Evolutionary conservation across 345 rosid genomes (phyloP).

Genomic region (Moringa oleifera): DNA sequence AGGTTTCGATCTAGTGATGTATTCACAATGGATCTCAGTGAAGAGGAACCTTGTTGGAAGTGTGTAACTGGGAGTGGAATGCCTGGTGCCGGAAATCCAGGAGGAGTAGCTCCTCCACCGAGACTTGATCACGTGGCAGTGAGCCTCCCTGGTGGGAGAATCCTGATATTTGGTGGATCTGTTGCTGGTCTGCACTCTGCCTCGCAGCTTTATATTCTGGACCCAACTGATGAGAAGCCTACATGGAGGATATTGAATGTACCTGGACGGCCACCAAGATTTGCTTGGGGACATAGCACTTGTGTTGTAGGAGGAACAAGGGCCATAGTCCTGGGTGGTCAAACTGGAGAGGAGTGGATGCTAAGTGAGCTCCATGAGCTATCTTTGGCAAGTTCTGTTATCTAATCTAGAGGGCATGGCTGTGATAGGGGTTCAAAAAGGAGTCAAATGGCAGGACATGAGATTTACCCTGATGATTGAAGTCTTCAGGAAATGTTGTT

Average conservation of each 20-base stretch:
- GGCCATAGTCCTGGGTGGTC: slow-evolving; percentile 74
- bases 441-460: slow-evolving; percentile 13
- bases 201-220: slow-evolving; percentile 67
- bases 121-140: slow-evolving; percentile 83
- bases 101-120: slow-evolving; percentile 73
- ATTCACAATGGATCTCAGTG: slow-evolving; percentile 77
- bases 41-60: slow-evolving; percentile 80
- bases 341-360: slow-evolving; percentile 90
- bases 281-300: slow-evolving; percentile 88
- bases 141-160: slow-evolving; percentile 70
- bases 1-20: slow-evolving; percentile 84
- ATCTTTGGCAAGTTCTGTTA: slow-evolving; percentile 46
- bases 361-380: slow-evolving; percentile 71
- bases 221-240: slow-evolving; percentile 75
- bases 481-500: slow-evolving; percentile 9
- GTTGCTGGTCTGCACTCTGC: slow-evolving; percentile 85
- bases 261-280: slow-evolving; percentile 68
- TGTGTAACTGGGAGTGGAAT: slow-evolving; percentile 73
- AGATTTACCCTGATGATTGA: background rate
- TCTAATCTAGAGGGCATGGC: slow-evolving; percentile 26
- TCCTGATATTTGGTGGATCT: slow-evolving; percentile 77
- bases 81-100: slow-evolving; percentile 84
- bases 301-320: slow-evolving; percentile 88
- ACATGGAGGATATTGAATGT: slow-evolving; percentile 76
- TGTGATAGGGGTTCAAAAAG: slow-evolving; percentile 5